Base-by-base conservation (phyloP, 2,329 filamentous ascomycete genomes). In the Paecilomyces sp. region DNA sequence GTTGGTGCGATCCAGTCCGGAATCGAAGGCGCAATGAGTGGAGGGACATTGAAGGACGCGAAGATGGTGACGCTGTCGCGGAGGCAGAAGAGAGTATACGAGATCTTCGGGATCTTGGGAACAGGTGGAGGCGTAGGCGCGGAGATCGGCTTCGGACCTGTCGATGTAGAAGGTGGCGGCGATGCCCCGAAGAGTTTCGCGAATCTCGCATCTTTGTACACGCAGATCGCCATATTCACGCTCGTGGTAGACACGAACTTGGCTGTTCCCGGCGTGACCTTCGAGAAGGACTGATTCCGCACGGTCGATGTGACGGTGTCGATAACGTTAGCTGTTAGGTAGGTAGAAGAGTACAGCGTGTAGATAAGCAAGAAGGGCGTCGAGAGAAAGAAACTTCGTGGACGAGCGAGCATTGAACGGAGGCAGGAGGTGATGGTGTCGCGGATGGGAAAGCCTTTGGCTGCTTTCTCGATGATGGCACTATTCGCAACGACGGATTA, bases 61-160 rank as follows among this genome's bases (percentile, higher is more conserved):
- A 95, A 96, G 67, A 96, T 92, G 57, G 92, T 96, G 62, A 96
- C 78, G 75, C 88, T 91, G 77, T 97, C 92, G 67, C 92, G 86
- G 58, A 88, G 71, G 2, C 90, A 87, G 79, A 96, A 97, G 60
- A 96, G 84, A 0, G 82, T 79, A 75, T 92, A 94, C 8, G 87
- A 90, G 1, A 88, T 80, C 33, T 85, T 75, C 0, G 90, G 87
- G 0, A 96, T 88, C 57, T 67, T 70, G 3, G 62, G 79, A 64
- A 55, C 77, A 66, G 30, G 60, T 25, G 54, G 52, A 52, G 68
- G 34, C 60, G 67, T 53, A 57, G 66, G 52, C 58, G 64, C 54
- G 18, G 56, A 58, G n/a, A 60, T 57, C 5, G 64, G 59, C 56
- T 58, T 57, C 55, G 58, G 56, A n/a, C 18, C 53, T 36, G 52